Base-by-base conservation (phyloP, 768 basidiomycete genomes). In the Amanita brunnescens region DNA sequence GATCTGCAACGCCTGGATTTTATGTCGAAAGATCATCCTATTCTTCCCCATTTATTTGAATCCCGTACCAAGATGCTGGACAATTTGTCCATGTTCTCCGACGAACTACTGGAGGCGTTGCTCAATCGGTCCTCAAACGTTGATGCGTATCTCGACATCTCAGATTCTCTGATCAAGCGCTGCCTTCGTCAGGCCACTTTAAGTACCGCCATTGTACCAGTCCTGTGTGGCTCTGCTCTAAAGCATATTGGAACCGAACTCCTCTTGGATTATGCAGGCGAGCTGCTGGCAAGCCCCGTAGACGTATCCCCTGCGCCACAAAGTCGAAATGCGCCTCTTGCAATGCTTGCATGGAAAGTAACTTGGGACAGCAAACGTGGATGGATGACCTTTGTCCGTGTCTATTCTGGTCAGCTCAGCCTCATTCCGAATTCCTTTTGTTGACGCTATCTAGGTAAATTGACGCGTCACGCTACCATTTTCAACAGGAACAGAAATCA, bases 321-420 rank as follows among this genome's bases (percentile, higher is more conserved):
- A 55, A 61, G 60, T 14, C 57, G 64, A 20, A 77, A 77, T 49
- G 61, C 74, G 0, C 79, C 81, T 1, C 60, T 87, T 20, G 80
- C 77, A 32, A 64, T 84, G 55, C 70, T 93, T 23, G 91, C 87
- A 2, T 93, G 91, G 91, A 93, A 93, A 62, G 91, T 93, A 18
- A 74, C 71, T 26, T 91, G 89, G 90, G 89, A 93, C 60, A 81
- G 81, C 52, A 78, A 76, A 58, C 66, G 69, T 51, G 91, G 91
- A 20, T 93, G 91, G 91, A 91, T 93, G 89, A 92, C 91, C 1
- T 93, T 91, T 62, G 84, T 93, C 34, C 75, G 91, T 21, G 79
- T 93, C 16, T 93, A 93, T 64, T 91, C 90, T 48, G 91, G 90
- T 88, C 62, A 54, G 71, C 64, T 24, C 33, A 18, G 10, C 20